Base-by-base conservation (phyloP, 1,284 basidiomycete species). In the Ustilago xerochloae region DNA sequence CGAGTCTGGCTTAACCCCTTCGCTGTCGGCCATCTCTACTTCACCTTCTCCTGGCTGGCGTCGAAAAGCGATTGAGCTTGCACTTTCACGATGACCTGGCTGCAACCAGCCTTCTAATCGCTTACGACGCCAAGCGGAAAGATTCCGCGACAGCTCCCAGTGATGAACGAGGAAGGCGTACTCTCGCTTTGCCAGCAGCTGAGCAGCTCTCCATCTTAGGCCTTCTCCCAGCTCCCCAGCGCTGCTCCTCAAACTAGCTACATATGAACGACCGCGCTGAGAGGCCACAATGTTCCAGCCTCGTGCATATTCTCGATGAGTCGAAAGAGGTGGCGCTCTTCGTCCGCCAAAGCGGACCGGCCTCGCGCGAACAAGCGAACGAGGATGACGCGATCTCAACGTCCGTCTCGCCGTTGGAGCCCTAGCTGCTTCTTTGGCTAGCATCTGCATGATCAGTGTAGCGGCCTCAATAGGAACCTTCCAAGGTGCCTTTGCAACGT, bases 381-480 rank as follows among this genome's bases (percentile, higher is more conserved):
- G 58, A 24, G 45, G 54, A 6, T 24, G 49, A 12, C 32, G 60
- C 24, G 28, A 24, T 26, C 51, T 15, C 10, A 30, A 13, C 1
- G 33, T 20, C 8, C 18, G 59, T 6, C 35, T 30, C 29, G 24
- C 52, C 24, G 52, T 67, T 16, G 67, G 67, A 1, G 30, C 39
- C 13, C 53, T 65, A 0, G 62, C 38, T 18, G 68, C 68, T 35
- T 75, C 73, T n/a, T 24, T 43, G 10, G 69, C 71, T 6, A 79
- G 51, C 5, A 70, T 39, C 39, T 69, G 66, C 66, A 79, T 73
- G n/a, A 77, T 22, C 24, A 77, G 48, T 20, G 77, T 79, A 12
- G 68, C 77, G 6, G 77, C 62, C 32, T 68, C 54, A 2, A 68
- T 39, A 3, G 75, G 65, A 18, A 79, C 38, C 47, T 58, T 59